These are phyloP conservation scores for Phytophthora brassicae DNA, from an alignment of 352 stramenopile genomes.

Conservation along the genomic window DNA sequence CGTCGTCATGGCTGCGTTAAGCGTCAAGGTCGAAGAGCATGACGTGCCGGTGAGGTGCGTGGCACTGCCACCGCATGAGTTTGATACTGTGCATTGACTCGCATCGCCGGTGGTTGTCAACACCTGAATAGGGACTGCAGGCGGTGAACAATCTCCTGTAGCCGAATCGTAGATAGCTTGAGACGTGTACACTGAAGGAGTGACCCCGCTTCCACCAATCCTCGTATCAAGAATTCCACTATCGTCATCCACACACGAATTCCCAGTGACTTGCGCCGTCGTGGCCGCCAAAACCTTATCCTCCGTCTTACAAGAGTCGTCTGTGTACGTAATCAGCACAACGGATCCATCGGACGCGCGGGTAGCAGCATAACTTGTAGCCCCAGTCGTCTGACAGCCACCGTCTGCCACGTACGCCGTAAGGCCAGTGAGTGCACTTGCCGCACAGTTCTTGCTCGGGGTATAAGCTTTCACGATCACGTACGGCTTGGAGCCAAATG, in stretches of 20 bases:
- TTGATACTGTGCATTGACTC: not conserved
- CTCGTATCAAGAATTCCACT: not conserved
- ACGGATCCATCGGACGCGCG: not conserved
- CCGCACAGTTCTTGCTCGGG: not conserved
- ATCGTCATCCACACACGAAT: not conserved
- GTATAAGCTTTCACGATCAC: constrained; percentile 1
- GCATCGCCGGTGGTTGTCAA: not conserved
- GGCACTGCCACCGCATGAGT: not conserved
- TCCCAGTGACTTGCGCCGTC: not conserved
- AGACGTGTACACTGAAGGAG: not conserved
- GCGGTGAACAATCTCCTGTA: not conserved
- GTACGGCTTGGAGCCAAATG: constrained; percentile 1
- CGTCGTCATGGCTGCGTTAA: not conserved
- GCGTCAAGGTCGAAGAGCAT: not conserved
- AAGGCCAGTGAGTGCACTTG: not conserved
- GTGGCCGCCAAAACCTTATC: not conserved
- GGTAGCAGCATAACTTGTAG: not conserved
- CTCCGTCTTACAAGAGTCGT: not conserved
- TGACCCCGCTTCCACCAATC: not conserved
- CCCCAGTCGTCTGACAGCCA: not conserved
- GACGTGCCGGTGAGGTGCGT: not conserved
- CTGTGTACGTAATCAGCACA: not conserved
- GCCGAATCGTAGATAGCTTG: not conserved
- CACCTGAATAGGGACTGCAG: not conserved
- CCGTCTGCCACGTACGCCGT: not conserved